phyloP scores from a whole-genome alignment of 2,329 filamentous ascomycete genomes.

The Diaporthe destruens region DNA sequence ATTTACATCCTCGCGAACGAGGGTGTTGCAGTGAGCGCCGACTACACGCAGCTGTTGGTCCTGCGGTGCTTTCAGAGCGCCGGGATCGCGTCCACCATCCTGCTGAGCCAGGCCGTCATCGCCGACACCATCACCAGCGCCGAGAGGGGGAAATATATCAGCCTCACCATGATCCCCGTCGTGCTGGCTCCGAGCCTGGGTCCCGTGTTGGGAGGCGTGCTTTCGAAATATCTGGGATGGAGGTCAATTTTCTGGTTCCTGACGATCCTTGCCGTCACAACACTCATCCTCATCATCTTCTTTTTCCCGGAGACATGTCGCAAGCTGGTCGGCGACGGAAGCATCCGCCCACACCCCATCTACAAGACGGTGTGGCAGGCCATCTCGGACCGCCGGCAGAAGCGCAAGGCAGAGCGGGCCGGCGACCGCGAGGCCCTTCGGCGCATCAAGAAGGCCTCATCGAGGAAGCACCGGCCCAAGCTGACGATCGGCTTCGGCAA shows the following conservation, averaged over 20 bases:
- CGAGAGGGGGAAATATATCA: slow-evolving; percentile 72
- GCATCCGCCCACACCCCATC: slow-evolving; percentile 50
- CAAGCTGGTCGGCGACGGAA: slow-evolving; percentile 59
- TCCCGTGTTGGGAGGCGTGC: slow-evolving; percentile 63
- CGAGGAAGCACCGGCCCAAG: slow-evolving; percentile 29
- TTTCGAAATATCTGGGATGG: slow-evolving; percentile 64
- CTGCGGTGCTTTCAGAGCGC: slow-evolving; percentile 69
- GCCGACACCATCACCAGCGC: slow-evolving; percentile 73
- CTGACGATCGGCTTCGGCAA: slow-evolving; percentile 78
- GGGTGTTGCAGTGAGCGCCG: slow-evolving; percentile 63
- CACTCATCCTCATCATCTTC: slow-evolving; percentile 53
- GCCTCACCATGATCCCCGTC: slow-evolving; percentile 60
- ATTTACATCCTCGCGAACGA: slow-evolving; percentile 68
- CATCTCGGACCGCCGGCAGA: slow-evolving; percentile 40
- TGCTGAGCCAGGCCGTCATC: slow-evolving; percentile 69
- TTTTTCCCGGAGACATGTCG: slow-evolving; percentile 61
- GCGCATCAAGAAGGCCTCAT: slow-evolving; percentile 27
- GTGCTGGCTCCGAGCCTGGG: slow-evolving; percentile 59
- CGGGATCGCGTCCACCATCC: slow-evolving; percentile 70
- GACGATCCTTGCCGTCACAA: slow-evolving; percentile 52
- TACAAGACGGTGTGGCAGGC: slow-evolving; percentile 48
- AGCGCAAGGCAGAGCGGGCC: slow-evolving; percentile 30
- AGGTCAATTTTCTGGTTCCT: slow-evolving; percentile 66
- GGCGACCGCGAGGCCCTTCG: slow-evolving; percentile 33
- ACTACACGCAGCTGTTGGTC: slow-evolving; percentile 63